Conservation (phyloP, 768 basidiomycete genomes). For the Russula emetica region DNA sequence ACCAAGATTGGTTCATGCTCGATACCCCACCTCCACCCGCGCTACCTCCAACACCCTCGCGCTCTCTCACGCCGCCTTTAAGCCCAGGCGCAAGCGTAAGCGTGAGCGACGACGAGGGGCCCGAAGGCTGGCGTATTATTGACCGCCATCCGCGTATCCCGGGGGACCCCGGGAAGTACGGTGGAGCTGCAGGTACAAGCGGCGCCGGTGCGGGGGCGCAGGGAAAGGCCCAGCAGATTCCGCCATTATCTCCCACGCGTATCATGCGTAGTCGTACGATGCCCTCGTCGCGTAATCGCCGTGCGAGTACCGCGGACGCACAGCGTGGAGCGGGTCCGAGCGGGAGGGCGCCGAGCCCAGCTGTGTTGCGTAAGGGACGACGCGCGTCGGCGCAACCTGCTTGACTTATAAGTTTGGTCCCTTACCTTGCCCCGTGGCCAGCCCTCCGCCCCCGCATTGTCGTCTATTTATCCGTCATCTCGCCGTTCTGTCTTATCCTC, state of each 20-base stretch:
- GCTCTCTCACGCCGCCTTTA: constrained; percentile 22
- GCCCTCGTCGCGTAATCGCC: constrained; percentile 42
- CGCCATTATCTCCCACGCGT: too few species aligned
- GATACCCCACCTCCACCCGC: constrained; percentile 72
- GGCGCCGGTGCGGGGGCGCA: constrained; percentile 27
- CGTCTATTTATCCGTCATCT: background rate
- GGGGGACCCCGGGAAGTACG: constrained; percentile 24
- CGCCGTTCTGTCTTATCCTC: background rate
- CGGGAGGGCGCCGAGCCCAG: background rate
- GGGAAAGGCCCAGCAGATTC: background rate
- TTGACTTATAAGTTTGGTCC: background rate
- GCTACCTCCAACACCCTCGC: constrained; percentile 22
- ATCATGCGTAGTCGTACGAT: constrained; percentile 63
- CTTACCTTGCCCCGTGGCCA: background rate
- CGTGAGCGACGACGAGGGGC: constrained; percentile 39
- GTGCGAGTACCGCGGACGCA: background rate
- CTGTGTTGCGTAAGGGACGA: constrained; percentile 22
- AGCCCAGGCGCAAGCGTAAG: constrained; percentile 28
- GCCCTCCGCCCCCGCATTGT: background rate
- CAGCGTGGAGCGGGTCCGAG: background rate
- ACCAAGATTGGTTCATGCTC: constrained; percentile 93
- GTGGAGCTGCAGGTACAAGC: constrained; percentile 43
- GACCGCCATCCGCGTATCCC: constrained; percentile 18
- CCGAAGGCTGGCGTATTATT: constrained; percentile 34
- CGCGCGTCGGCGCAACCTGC: constrained; percentile 21